phyloP scores from a whole-genome alignment of 75 land plant genomes.

The Sequoiadendron giganteum region DNA sequence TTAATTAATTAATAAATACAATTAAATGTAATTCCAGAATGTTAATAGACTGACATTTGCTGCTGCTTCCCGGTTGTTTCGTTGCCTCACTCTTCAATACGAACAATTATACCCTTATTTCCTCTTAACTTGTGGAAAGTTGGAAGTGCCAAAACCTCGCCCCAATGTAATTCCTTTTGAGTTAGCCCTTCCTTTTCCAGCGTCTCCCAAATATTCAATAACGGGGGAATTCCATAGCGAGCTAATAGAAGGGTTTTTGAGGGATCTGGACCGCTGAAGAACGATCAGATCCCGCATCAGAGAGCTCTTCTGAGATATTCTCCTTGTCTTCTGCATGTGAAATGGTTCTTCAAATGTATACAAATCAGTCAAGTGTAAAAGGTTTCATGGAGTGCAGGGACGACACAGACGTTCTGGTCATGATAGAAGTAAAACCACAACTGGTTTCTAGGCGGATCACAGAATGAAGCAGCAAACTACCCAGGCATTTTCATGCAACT shows the following conservation, averaged over 20 bases:
- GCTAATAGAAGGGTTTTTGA: slow-evolving; percentile 80
- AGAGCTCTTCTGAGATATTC: slow-evolving; percentile 45
- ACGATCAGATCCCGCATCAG: slow-evolving; percentile 74
- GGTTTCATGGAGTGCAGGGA: slow-evolving; percentile 44
- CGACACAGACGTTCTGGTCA: slow-evolving; percentile 38
- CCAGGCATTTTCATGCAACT: neutral
- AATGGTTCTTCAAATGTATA: slow-evolving; percentile 85
- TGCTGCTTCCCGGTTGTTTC: too few species aligned
- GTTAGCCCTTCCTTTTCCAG: too few species aligned
- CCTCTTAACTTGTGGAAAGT: too few species aligned
- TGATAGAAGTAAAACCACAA: slow-evolving; percentile 30
- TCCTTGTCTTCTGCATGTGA: slow-evolving; percentile 58
- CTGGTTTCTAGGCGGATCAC: neutral
- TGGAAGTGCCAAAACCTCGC: too few species aligned
- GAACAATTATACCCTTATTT: too few species aligned
- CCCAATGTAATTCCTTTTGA: too few species aligned
- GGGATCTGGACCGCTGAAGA: slow-evolving; percentile 65
- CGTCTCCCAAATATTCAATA: slow-evolving; percentile 20
- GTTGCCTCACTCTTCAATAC: too few species aligned
- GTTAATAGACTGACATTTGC: too few species aligned
- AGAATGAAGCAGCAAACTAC: neutral
- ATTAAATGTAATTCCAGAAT: too few species aligned
- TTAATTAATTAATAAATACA: too few species aligned
- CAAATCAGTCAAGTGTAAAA: slow-evolving; percentile 84
- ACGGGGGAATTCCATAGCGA: slow-evolving; percentile 58